These are phyloP conservation scores for Chaetomium olivaceum DNA, from an alignment of 2,329 filamentous ascomycete genomes.

Conservation along the genomic window DNA sequence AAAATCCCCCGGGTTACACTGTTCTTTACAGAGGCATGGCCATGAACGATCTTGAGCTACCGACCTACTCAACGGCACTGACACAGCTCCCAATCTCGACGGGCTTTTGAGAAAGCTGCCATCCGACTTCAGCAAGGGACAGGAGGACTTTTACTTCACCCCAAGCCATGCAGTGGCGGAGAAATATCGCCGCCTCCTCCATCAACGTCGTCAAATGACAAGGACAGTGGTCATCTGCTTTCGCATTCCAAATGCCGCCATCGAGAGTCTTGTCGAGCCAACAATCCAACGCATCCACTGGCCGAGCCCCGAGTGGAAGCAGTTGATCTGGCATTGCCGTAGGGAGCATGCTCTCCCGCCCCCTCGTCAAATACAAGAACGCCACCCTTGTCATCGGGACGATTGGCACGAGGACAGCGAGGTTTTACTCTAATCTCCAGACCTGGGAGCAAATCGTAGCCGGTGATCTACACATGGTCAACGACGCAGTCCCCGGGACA, in stretches of 20 bases:
- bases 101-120: not conserved
- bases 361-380: not conserved
- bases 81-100: no score
- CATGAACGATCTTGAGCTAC: no score
- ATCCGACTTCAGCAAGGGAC: not conserved
- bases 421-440: not conserved
- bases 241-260: not conserved
- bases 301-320: not conserved
- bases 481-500: not conserved
- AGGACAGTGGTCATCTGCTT: not conserved
- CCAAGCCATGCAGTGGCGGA: not conserved
- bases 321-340: not conserved
- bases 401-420: not conserved
- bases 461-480: not conserved
- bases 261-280: not conserved
- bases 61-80: no score
- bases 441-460: not conserved
- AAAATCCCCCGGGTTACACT: not conserved
- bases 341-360: not conserved
- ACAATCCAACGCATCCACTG: not conserved
- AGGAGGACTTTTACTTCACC: not conserved
- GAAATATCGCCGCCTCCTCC: not conserved
- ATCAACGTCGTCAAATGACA: not conserved
- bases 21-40: not conserved
- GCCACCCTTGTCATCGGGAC: not conserved